A percentile compares a stretch with the other conserved stretches of the same genome.
Evolutionary conservation across 23 red algal species (phyloP).

Genomic region (Gracilaria domingensis): DNA sequence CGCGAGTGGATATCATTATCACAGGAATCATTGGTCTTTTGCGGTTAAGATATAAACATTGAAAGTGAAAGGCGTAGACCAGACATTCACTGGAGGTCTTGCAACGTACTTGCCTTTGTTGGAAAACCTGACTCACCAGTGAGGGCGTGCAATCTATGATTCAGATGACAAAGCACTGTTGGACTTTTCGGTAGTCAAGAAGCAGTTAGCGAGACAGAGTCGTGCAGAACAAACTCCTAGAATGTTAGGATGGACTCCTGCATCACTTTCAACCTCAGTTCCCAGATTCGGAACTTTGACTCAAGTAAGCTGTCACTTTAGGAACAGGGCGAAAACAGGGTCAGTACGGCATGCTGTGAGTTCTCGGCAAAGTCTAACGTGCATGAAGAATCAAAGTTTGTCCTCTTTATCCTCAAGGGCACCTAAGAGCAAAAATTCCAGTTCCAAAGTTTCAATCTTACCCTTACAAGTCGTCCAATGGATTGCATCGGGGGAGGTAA

Average conservation of each 20-base stretch:
- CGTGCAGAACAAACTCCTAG: background rate
- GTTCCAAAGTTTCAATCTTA: constrained; percentile 36
- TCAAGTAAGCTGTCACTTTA: background rate
- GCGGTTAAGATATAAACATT: background rate
- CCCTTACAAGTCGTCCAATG: constrained; percentile 80
- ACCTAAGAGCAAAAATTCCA: no score
- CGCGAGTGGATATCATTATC: no score
- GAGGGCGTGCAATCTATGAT: background rate
- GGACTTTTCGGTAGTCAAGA: background rate
- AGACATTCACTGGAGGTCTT: no score
- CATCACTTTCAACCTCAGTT: background rate
- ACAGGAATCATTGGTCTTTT: no score
- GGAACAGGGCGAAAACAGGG: background rate
- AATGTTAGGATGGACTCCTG: constrained; percentile 14
- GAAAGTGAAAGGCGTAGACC: background rate
- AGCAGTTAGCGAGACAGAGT: background rate
- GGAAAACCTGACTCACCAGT: background rate
- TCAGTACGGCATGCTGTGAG: background rate
- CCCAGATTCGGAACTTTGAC: background rate
- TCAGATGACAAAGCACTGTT: background rate
- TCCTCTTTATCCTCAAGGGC: background rate
- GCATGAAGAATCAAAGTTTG: background rate
- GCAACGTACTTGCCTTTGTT: background rate
- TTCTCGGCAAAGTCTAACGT: background rate
- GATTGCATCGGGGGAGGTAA: constrained; percentile 85